Evolutionary conservation across 176 grass and related monocot genomes (phyloP).

Genomic region (Ensete glaucum): DNA sequence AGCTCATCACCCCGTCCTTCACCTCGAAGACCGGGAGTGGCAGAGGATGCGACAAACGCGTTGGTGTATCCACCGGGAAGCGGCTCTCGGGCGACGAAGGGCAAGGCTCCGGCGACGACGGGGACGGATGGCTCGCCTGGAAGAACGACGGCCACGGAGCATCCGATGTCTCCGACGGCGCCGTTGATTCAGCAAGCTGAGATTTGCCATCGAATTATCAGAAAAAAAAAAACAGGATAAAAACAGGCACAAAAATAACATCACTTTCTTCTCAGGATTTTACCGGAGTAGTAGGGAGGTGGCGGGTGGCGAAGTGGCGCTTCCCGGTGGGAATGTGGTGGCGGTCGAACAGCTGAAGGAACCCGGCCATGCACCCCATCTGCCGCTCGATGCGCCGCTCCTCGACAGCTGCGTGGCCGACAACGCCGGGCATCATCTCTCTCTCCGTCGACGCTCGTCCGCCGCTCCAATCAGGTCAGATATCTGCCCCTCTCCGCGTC

Average conservation of each 20-base stretch:
- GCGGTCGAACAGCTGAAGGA: slow-evolving; percentile 81
- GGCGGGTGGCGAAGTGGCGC: slow-evolving; percentile 7
- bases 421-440: slow-evolving; percentile 5
- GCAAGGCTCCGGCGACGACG: slow-evolving; percentile 31
- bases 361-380: slow-evolving; percentile 73
- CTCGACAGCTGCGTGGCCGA: slow-evolving; percentile 19
- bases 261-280: neutral
- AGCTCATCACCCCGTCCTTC: neutral
- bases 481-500: neutral
- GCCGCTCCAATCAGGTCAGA: neutral
- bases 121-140: slow-evolving; percentile 11
- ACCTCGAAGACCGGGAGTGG: slow-evolving; percentile 25
- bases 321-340: slow-evolving; percentile 21
- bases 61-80: neutral
- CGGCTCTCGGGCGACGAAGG: neutral
- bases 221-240: neutral
- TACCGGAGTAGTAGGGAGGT: slow-evolving; percentile 6
- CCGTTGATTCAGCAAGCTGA: slow-evolving; percentile 48
- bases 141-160: slow-evolving; percentile 27
- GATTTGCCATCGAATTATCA: neutral
- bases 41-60: slow-evolving; percentile 42
- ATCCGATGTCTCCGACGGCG: slow-evolving; percentile 73
- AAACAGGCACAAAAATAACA: no score
- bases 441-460: neutral
- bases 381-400: slow-evolving; percentile 43